Evolutionary conservation across 495 filamentous ascomycete genomes (phyloP), one percentile per base, ranked within the genome.

Genomic region (Annulohypoxylon moriforme): DNA sequence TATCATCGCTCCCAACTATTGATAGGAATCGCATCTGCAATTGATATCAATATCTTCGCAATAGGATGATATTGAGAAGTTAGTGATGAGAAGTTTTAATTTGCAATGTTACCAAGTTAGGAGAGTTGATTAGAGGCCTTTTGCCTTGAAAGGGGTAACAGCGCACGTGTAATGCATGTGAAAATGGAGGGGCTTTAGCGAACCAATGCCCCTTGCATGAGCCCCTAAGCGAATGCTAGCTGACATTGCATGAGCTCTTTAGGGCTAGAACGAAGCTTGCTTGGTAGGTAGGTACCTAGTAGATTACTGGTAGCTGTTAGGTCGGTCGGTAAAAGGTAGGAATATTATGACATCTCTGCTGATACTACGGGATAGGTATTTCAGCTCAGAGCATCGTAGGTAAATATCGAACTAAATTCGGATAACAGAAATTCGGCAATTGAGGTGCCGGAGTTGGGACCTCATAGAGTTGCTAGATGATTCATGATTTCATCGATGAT

Each of bases 401-500:
- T 22, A 40, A 29, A 34, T 20, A 18, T 34, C 16, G 16, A 20
- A 9, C 8, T 10, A 3, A 24, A 36, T 49, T 49, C 22, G 25
- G 50, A 13, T 18, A 16, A 33, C 33, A 31, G 24, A 4, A 33
- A 31, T 22, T 57, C 25, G 31, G 53, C 7, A 44, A 33, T 33
- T 42, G 40, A 46, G 20, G 34, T 33, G 33, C 20, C 36, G 34
- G 34, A 27, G 34, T 40, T 25, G 18, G 60, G 14, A 20, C 8
- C 16, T 24, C 20, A n/a, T 38, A 14, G 16, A 22, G 16, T 57
- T 36, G 31, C 18, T 18, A 38, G 59, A 69, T 69, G 67, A 69
- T 57, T 69, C 59, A 69, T 69, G 67, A 69, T 50, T 50, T 58
- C 13, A 29, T 24, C n/a, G 11, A 55, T 36, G 20, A 33, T 56